phyloP scores from a whole-genome alignment of 2,329 filamentous ascomycete species.

The Epichloe typhina region DNA sequence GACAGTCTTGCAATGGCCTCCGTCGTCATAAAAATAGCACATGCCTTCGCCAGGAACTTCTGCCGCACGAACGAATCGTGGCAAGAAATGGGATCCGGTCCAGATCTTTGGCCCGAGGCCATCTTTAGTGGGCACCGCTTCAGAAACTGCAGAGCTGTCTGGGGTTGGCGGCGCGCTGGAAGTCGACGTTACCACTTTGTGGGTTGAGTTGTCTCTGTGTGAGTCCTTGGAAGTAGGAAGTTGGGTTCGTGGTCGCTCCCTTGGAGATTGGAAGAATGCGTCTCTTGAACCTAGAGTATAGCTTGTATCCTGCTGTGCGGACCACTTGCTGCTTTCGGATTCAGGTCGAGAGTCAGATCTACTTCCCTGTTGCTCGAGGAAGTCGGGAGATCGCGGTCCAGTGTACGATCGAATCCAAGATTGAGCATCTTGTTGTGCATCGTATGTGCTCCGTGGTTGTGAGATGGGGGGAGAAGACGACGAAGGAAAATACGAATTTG shows the following conservation, averaged over 20 bases:
- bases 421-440: conserved; percentile 31
- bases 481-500: conserved; percentile 36
- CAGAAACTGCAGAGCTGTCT: conserved; percentile 20
- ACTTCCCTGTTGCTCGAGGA: conserved; percentile 24
- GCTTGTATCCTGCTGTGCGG: conserved; percentile 25
- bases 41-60: conserved; percentile 66
- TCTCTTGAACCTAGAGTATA: conserved; percentile 33
- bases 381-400: conserved; percentile 31
- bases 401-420: conserved; percentile 23
- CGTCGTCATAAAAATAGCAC: conserved; percentile 80
- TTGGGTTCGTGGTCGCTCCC: conserved; percentile 23
- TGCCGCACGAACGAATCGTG: conserved; percentile 48
- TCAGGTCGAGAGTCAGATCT: conserved; percentile 23
- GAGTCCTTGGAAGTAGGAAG: conserved; percentile 24
- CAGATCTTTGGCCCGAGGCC: conserved; percentile 54
- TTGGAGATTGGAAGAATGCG: conserved; percentile 18
- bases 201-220: conserved; percentile 15
- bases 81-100: conserved; percentile 54
- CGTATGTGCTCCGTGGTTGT: conserved; percentile 33
- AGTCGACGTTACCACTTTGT: conserved; percentile 12
- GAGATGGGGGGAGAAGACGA: conserved; percentile 22
- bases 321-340: conserved; percentile 25
- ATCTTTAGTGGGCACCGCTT: conserved; percentile 40
- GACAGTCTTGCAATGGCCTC: conserved; percentile 65
- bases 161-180: conserved; percentile 17